Evolutionary conservation across 2,329 filamentous ascomycete species (phyloP), one percentile per base, ranked within the genome.

Genomic region (Hymenoscyphus salicellus): DNA sequence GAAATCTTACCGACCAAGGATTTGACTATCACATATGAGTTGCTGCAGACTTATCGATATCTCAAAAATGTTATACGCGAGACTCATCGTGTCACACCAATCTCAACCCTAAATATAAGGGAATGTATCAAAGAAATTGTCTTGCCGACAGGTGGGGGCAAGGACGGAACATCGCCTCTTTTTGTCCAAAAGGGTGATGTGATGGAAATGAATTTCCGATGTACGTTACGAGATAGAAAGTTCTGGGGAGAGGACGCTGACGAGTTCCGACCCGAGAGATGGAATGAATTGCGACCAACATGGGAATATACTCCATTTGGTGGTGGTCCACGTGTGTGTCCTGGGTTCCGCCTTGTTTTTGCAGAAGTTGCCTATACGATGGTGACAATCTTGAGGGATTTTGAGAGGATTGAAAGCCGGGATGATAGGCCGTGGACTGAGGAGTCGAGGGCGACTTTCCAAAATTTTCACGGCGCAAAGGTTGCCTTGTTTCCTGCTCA

Each of bases 51-150:
- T 8, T 33, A 33, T 30, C 28, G 41, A 43, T 60, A 46, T 43
- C 36, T 60, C n/a, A 30, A 60, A n/a, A 36, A 26, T n/a, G 36
- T 46, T n/a, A 43, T 60, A 60, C 20, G 58, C 16, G 58, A 60
- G 23, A 33, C 28, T 28, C 26, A 33, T 33, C 14, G 36, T 41
- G 33, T 43, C 1, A 30, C n/a, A 41, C 28, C 32, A 14, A 28
- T 60, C n/a, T 38, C 28, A 41, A 58, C 32, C 2, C 14, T 58
- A 11, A 58, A 33, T 11, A 7, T 16, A 33, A 30, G 58, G 16
- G 20, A 33, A 16, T 60, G 58, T 20, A 16, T 43, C 20, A 28
- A 26, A 16, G 43, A 46, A 20, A 20, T 46, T 23, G n/a, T 46
- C n/a, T 10, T 46, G 7, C 43, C 43, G 5, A 46, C n/a, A 1